A percentile compares a stretch with the other conserved stretches of the same genome.
phyloP scores from a whole-genome alignment of 331 rosid species.

The Quercus lobata region DNA sequence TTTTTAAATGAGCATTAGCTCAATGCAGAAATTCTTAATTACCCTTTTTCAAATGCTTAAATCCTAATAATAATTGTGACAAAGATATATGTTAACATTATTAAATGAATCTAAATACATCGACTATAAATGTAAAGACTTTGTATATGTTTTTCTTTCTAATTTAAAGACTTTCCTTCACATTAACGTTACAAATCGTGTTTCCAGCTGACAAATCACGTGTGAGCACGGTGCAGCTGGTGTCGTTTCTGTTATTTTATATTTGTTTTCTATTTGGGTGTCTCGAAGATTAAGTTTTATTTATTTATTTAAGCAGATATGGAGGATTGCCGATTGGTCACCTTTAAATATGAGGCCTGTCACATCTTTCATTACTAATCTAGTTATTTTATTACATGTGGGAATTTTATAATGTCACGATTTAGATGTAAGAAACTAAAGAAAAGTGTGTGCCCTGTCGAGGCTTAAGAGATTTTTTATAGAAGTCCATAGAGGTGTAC shows the following conservation, averaged over 20 bases:
- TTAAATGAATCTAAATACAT: neutral
- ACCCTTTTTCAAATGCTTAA: neutral
- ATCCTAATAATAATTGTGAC: neutral
- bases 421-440: neutral
- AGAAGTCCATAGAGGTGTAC: neutral
- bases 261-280: neutral
- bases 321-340: neutral
- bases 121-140: too few relatives aligned
- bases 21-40: too few relatives aligned
- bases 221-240: conserved; percentile 1
- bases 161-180: neutral
- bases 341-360: neutral
- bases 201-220: conserved; percentile 3
- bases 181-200: neutral
- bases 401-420: neutral
- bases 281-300: neutral
- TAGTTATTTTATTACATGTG: neutral
- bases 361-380: neutral
- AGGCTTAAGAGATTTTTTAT: neutral
- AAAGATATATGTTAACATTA: neutral
- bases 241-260: neutral
- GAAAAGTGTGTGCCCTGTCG: neutral
- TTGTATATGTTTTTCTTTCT: neutral
- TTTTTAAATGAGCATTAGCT: too few relatives aligned
- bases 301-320: neutral